Evolutionary conservation across 2,329 filamentous ascomycete genomes (phyloP), one percentile per base, ranked within the genome.

Genomic region (Bimuria novae-zelandiae): DNA sequence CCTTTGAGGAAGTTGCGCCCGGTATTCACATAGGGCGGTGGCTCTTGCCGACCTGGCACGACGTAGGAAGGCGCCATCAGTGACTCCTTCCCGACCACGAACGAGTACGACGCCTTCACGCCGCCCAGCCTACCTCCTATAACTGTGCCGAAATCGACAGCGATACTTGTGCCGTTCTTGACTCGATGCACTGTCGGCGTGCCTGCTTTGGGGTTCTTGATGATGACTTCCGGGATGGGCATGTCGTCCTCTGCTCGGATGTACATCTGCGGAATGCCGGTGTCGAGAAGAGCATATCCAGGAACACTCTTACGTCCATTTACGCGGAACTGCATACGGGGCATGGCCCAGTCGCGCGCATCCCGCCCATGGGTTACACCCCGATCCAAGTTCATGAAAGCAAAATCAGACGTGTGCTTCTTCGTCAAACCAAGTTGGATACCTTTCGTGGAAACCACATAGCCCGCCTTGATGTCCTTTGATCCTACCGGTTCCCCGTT

Each of bases 221-320:
- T 63, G 27, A 61, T 59, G 5, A 71, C 49, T 22, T 60, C 65
- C 7, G 70, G 70, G 30, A 69, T 66, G 7, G 58, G 52, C 11
- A 63, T 55, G 8, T 60, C 61, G 12, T 61, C 60, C 3, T 66
- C 66, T 14, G 68, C 60, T 33, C 69, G 57, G 37, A 72, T 63
- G 35, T 72, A 73, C 71, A 73, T 72, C 19, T 72, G 68, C 3
- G 62, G 36, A 44, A 73, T 67, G 7, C 70, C 70, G 3, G 68
- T 72, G 41, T 73, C 71, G 19, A 72, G 57, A 4, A 72, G 62
- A 7, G 60, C 64, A 40, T 59, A 51, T 12, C 71, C 71, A 39
- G 61, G 65, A 41, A 62, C 64, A 4, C 36, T 50, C 16, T 49
- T 54, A 17, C 54, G 40, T 23, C 56, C 64, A 22, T 72, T 59